Evolutionary conservation across 2,329 filamentous ascomycete species (phyloP), one percentile per base, ranked within the genome.

Genomic region (Colletotrichum echinochloae): DNA sequence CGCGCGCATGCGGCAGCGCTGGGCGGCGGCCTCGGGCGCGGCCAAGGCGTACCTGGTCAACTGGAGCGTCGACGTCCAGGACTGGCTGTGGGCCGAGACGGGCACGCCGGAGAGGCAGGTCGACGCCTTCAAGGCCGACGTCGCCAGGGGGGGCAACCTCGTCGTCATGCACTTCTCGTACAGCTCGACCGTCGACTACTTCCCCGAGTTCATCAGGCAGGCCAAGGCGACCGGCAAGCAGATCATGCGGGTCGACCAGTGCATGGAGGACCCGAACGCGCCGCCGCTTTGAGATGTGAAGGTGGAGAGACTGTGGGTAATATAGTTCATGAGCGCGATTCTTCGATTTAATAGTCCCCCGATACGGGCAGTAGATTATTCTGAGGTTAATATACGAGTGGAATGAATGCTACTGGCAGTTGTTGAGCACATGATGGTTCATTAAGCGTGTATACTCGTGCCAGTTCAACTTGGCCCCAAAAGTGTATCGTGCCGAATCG

Each of bases 81-180:
- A 93, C 77, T 92, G 90, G 89, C 75, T 91, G 30, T 93, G 90
- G 89, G 90, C 89, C 1, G 80, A 86, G 76, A 86, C 84, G 0
- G 75, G 80, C 52, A 92, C 89, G 4, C 90, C 90, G 0, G 87
- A 91, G 81, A 89, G 89, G 75, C 91, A 92, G 79, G 80, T 91
- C 18, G 87, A 88, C 4, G 88, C 90, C 16, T 92, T 93, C 80
- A 84, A 88, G 76, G 83, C 87, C 4, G 89, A 91, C 76, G 84
- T 92, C 3, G 82, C 83, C 30, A 88, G 86, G 74, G 90, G 90
- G 1, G 90, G 90, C 1, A 84, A 84, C 74, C 80, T 93, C 60
- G 89, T 91, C 0, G 91, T 93, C 16, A 87, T 92, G 85, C 91
- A 93, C 79, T 93, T 91, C 78, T 79, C 92, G 44, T 90, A 89